Evolutionary conservation across 2,329 filamentous ascomycete species (phyloP), one percentile per base, ranked within the genome.

Genomic region (Coniochaeta hoffmannii): DNA sequence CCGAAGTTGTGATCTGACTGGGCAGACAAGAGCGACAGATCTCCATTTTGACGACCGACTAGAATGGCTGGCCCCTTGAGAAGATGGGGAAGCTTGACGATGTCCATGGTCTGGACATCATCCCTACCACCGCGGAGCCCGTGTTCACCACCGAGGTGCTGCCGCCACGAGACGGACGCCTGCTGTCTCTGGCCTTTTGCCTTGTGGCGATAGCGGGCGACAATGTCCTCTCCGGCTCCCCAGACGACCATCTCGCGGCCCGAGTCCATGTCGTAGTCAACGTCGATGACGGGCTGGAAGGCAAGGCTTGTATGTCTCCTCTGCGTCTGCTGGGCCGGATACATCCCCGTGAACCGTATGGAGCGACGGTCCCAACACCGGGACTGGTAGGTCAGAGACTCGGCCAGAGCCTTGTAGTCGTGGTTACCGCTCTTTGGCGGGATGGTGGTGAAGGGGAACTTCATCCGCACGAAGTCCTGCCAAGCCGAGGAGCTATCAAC

Each of bases 311-410:
- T n/a, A n/a, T n/a, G n/a, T 61, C 74, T 72, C 5, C 59, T 60
- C 1, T 60, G 62, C 2, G 59, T 61, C 0, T 57, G 55, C 63
- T 62, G 46, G 17, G 51, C 56, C n/a, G 61, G 64, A 7, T 65
- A 60, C 35, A 66, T 41, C 56, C 66, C 64, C 51, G 69, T 68
- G 55, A 81, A 72, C 15, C 69, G 68, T 19, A 76, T 60, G 0
- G 72, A 66, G 1, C 77, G 72, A 53, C 71, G 73, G 51, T 81
- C 79, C 80, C 79, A 82, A 60, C 75, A 78, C 6, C 78, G 72
- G 28, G 76, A 73, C 54, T 81, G 73, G 59, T 75, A 76, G 0
- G 79, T 80, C 44, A 80, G 63, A 0, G 70, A 72, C 26, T 75
- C 68, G 7, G 78, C 78, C 26, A 76, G 64, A 12, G 65, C 60